These are phyloP conservation scores for Coemansia sp. DNA, from an alignment of 192 early-diverging fungal species.

Conservation along the genomic window DNA sequence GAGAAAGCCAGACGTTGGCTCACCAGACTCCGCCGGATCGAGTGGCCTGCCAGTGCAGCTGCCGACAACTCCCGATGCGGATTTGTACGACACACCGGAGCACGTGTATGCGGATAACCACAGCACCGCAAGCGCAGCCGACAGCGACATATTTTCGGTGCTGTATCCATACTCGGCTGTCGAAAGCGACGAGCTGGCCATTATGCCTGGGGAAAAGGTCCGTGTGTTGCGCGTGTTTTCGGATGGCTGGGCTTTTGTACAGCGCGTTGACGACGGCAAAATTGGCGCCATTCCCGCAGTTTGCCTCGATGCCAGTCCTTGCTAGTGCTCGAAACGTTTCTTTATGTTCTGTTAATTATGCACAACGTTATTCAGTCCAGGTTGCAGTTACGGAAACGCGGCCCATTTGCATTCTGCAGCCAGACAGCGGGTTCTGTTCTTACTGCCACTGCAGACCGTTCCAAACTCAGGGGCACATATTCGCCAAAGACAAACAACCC, in stretches of 20 bases:
- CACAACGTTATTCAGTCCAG: not conserved
- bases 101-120: not conserved
- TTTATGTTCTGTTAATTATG: not conserved
- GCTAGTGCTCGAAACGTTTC: not conserved
- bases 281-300: constrained; percentile 31
- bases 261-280: constrained; percentile 10
- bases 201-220: constrained; percentile 26
- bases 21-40: not conserved
- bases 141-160: constrained; percentile 14
- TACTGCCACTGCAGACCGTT: no score
- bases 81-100: not conserved
- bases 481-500: not conserved
- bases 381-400: not conserved
- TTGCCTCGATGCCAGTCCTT: constrained; percentile 15
- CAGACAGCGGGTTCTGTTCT: no score
- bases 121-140: not conserved
- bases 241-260: constrained; percentile 35
- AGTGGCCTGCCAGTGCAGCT: not conserved
- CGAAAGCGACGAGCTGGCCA: constrained; percentile 24
- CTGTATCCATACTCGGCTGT: constrained; percentile 27
- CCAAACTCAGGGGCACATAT: not conserved
- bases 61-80: not conserved
- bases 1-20: not conserved
- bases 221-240: constrained; percentile 27
- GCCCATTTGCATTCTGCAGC: no score